Conservation (phyloP, 2,329 filamentous ascomycete genomes). For the Fonsecaea nubica region DNA sequence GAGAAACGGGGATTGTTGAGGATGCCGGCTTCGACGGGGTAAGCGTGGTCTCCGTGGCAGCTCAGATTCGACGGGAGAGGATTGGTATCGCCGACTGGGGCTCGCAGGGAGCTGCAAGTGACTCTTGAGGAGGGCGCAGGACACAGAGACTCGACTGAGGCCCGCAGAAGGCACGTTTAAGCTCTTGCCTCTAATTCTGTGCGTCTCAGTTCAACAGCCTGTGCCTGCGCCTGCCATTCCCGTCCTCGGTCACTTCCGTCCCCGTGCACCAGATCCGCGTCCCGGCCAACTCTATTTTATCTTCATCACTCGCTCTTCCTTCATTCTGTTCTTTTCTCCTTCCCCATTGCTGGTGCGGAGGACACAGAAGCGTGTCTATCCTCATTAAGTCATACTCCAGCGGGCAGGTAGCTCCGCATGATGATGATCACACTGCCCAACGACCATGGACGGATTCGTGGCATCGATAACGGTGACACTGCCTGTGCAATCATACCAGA, state of each 20-base stretch:
- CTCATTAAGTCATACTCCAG: neutral
- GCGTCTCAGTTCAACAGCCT: neutral
- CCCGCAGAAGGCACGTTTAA: constrained; percentile 5
- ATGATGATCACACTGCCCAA: neutral
- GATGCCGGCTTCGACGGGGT: neutral
- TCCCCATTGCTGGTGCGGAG: neutral
- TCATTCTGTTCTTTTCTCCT: neutral
- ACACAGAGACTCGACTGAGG: neutral
- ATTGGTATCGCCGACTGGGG: neutral
- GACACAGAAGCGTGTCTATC: too few relatives aligned
- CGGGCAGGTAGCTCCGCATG: neutral
- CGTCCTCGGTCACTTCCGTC: constrained; percentile 20
- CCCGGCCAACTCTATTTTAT: constrained; percentile 32
- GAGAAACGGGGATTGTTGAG: neutral
- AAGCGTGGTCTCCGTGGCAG: neutral
- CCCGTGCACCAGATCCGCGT: neutral
- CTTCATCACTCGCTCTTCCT: constrained; percentile 13
- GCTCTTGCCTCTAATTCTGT: constrained; percentile 8
- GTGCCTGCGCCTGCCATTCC: constrained; percentile 5
- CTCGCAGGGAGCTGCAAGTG: neutral
- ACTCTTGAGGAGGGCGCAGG: neutral
- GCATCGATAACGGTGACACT: neutral
- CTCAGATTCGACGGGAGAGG: neutral
- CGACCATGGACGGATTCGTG: neutral
- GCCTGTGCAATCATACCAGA: neutral